phyloP scores from a whole-genome alignment of 805 yeast genomes.

The Metschnikowia chrysomelidarum region DNA sequence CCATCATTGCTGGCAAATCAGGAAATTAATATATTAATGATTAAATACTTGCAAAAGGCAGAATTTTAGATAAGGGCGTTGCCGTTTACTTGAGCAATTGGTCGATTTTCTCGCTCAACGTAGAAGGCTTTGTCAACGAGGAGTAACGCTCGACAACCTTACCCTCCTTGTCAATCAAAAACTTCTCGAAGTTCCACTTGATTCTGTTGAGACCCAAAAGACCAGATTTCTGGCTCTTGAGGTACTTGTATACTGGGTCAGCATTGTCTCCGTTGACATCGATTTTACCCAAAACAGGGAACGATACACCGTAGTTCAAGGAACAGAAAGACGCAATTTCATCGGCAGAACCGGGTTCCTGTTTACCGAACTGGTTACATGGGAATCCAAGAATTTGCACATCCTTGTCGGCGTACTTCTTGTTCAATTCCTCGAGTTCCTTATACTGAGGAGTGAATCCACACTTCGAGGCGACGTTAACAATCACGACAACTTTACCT shows the following conservation, averaged over 20 bases:
- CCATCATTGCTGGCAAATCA: too few relatives aligned
- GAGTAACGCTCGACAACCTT: conserved; percentile 51
- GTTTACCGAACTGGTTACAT: conserved; percentile 43
- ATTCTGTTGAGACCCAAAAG: conserved; percentile 40
- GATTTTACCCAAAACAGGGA: conserved; percentile 83
- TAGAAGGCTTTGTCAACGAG: conserved; percentile 55
- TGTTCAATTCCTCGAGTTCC: conserved; percentile 42
- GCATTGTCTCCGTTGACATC: conserved; percentile 85
- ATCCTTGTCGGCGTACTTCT: conserved; percentile 36
- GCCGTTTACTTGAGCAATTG: conserved; percentile 19
- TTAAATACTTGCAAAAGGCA: too few relatives aligned
- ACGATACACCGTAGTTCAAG: conserved; percentile 82
- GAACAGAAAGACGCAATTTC: conserved; percentile 74
- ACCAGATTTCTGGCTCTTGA: conserved; percentile 61
- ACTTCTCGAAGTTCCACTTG: conserved; percentile 48
- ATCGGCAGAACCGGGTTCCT: conserved; percentile 44
- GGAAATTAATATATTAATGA: too few relatives aligned
- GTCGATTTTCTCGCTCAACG: conserved; percentile 22
- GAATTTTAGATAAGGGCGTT: too few relatives aligned
- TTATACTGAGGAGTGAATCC: conserved; percentile 45
- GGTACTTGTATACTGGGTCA: conserved; percentile 75
- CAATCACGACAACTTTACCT: conserved; percentile 80
- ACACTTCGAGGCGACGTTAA: conserved; percentile 82
- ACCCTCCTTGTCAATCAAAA: conserved; percentile 40
- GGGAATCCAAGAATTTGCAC: conserved; percentile 44